A percentile compares a stretch with the other conserved stretches of the same genome.
phyloP scores from a whole-genome alignment of 2,329 filamentous ascomycete genomes.

The Anisogramma anomala region DNA sequence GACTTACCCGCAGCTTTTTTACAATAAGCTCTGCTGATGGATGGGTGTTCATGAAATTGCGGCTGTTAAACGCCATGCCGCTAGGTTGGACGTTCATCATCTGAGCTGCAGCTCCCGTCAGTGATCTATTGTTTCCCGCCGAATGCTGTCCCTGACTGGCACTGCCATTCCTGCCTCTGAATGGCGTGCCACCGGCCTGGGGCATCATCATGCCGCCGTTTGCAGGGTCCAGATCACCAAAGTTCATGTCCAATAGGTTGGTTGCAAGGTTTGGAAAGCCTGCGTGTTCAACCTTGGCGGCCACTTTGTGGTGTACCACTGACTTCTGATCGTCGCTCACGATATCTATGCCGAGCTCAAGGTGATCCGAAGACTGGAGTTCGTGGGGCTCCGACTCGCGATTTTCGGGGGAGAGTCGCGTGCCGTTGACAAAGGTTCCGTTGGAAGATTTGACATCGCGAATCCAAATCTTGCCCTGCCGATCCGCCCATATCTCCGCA shows the following conservation, averaged over 20 bases:
- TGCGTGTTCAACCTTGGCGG: slow-evolving; percentile 90
- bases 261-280: slow-evolving; percentile 65
- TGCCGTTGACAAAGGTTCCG: slow-evolving; percentile 93
- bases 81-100: slow-evolving; percentile 41
- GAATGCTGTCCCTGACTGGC: slow-evolving; percentile 36
- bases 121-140: slow-evolving; percentile 48
- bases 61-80: slow-evolving; percentile 34
- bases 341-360: slow-evolving; percentile 96
- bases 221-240: slow-evolving; percentile 79
- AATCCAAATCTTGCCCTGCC: slow-evolving; percentile 84
- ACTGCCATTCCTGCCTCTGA: slow-evolving; percentile 58
- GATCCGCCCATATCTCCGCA: slow-evolving; percentile 85
- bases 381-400: slow-evolving; percentile 94
- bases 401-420: slow-evolving; percentile 82
- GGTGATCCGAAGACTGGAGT: slow-evolving; percentile 76
- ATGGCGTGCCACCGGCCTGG: slow-evolving; percentile 54
- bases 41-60: slow-evolving; percentile 13
- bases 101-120: slow-evolving; percentile 37
- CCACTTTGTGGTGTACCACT: slow-evolving; percentile 96
- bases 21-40: slow-evolving; percentile 83
- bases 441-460: slow-evolving; percentile 97
- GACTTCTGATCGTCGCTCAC: slow-evolving; percentile 98
- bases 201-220: slow-evolving; percentile 62
- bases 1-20: slow-evolving; percentile 68
- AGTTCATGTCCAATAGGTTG: slow-evolving; percentile 78